Evolutionary conservation across 768 basidiomycete genomes (phyloP), one percentile per base, ranked within the genome.

Genomic region (Lactifluus hygrophoroides): DNA sequence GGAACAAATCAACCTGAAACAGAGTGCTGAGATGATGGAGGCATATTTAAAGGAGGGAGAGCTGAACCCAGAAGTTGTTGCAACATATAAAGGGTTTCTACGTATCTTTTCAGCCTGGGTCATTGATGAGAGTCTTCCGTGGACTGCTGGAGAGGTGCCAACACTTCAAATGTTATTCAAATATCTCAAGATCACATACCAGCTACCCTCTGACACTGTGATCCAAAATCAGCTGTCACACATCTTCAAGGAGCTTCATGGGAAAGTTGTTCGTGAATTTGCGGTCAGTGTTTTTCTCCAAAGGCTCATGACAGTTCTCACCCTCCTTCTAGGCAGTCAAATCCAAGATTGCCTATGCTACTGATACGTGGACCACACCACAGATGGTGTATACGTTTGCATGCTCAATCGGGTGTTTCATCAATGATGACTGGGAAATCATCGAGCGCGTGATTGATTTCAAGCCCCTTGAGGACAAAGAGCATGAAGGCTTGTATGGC

Each of bases 401-500:
- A 0, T 61, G 63, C 1, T 58, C 60, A n/a, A 51, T 66, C 19
- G 65, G 51, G 2, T 37, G 40, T 30, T 67, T 59, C 35, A 62
- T 67, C 45, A 51, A 64, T 37, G 50, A 67, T 13, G 63, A 64
- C 49, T 67, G 66, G 66, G 38, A 56, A 46, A 40, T 67, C 0
- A 28, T 59, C 28, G 61, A 64, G 51, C 59, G 58, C 5, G 19
- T 66, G 0, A 49, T 67, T 16, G 63, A 64, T 28, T 66, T 67
- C 51, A 49, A 44, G 21, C 55, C 48, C 7, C 46, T 67, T 10
- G 55, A 50, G 11, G 60, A 62, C 21, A 35, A 67, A n/a, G 63
- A 66, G 37, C 66, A 67, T 38, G 27, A 58, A 32, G 75, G 74
- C 1, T 49, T 67, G 9, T 62, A 69, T 63, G 70, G 64, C 5